Percentiles rank a stretch among this genome's conserved stretches.
Conservation (phyloP, 306 rosid species). For the Vigna radiata region DNA sequence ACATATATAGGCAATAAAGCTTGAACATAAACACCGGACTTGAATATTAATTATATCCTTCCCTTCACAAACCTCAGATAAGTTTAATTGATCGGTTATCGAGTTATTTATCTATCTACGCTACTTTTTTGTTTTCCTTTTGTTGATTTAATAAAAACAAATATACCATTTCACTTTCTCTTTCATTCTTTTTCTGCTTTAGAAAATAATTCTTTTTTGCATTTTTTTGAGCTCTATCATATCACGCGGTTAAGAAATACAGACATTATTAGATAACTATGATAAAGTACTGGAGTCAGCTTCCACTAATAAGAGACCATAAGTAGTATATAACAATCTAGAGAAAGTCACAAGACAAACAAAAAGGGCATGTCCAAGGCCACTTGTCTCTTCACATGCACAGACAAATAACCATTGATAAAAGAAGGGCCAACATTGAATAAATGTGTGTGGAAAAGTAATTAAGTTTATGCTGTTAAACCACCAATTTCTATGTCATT, state of each 20-base stretch:
- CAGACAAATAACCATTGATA: conserved; percentile 5
- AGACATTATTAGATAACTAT: conserved; percentile 16
- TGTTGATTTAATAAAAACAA: background rate
- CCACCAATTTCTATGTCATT: background rate
- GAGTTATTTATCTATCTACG: background rate
- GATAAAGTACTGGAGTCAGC: conserved; percentile 16
- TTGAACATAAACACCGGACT: conserved; percentile 1
- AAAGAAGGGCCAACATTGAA: conserved; percentile 27
- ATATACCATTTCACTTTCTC: background rate
- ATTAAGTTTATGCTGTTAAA: background rate
- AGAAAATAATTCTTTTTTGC: conserved; percentile 11
- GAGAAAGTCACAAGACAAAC: conserved; percentile 38
- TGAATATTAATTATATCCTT: background rate
- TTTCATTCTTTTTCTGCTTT: conserved; percentile 29
- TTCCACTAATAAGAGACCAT: conserved; percentile 32
- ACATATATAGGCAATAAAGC: background rate
- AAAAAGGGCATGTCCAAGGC: conserved; percentile 34
- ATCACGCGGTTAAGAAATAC: background rate
- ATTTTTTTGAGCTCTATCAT: conserved; percentile 6
- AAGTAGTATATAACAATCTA: conserved; percentile 39
- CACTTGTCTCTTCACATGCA: conserved; percentile 22
- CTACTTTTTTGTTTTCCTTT: background rate
- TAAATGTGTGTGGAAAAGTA: background rate
- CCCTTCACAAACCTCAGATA: background rate
- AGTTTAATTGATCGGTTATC: background rate